A percentile compares a stretch with the other conserved stretches of the same genome.
phyloP scores from a whole-genome alignment of 2,329 filamentous ascomycete genomes.

The Sclerotinia minor region DNA sequence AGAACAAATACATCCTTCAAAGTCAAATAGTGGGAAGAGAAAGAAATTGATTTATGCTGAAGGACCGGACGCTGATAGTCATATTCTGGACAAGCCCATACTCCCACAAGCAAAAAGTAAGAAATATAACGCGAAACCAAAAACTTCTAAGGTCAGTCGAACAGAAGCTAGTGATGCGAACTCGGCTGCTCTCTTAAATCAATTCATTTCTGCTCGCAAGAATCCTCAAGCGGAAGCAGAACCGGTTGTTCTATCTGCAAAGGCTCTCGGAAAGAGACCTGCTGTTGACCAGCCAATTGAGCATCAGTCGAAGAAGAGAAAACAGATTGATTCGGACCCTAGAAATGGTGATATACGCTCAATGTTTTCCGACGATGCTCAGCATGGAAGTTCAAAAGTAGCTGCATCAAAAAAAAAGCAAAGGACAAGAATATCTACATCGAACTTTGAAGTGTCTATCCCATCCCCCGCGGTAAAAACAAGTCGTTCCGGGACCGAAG shows the following conservation, averaged over 20 bases:
- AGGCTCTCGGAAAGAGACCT: conserved; percentile 36
- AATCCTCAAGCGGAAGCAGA: not conserved
- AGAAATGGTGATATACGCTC: conserved; percentile 22
- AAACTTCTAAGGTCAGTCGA: not conserved
- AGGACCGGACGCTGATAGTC: not conserved
- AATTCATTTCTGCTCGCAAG: not conserved
- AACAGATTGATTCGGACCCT: conserved; percentile 24
- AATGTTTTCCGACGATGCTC: conserved; percentile 11
- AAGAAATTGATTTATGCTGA: not conserved
- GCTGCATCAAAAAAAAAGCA: not conserved
- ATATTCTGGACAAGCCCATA: not conserved
- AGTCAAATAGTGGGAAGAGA: conserved; percentile 11
- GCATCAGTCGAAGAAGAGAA: conserved; percentile 24
- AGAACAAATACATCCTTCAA: not conserved
- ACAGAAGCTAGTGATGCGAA: conserved; percentile 16
- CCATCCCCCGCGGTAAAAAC: conserved; percentile 11
- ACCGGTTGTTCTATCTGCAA: conserved; percentile 28
- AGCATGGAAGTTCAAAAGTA: not conserved
- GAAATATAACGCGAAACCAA: conserved; percentile 5
- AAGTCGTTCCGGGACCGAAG: conserved; percentile 13
- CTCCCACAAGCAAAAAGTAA: not conserved
- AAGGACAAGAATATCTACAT: not conserved
- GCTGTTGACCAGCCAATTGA: conserved; percentile 27
- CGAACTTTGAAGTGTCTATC: not conserved
- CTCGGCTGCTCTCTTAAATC: conserved; percentile 18